Conservation (phyloP, 768 basidiomycete genomes). For the Boletus bicolor region DNA sequence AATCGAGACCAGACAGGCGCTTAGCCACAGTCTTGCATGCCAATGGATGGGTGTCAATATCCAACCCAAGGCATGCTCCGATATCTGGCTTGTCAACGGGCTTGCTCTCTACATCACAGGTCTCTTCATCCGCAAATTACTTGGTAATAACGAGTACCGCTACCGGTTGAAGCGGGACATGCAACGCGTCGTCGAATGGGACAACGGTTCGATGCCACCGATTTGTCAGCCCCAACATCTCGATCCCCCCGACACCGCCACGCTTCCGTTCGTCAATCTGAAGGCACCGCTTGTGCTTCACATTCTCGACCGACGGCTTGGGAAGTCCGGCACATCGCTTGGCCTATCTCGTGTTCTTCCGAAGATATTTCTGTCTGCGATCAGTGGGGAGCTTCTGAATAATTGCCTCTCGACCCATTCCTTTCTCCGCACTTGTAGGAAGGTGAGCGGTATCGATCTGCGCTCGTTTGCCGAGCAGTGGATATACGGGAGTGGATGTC, state of each 20-base stretch:
- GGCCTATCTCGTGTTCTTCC: conserved; percentile 94
- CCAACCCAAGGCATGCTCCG: conserved; percentile 87
- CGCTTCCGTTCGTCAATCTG: conserved; percentile 86
- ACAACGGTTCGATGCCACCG: conserved; percentile 86
- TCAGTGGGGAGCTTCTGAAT: conserved; percentile 84
- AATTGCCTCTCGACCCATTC: conserved; percentile 86
- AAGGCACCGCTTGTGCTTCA: conserved; percentile 96
- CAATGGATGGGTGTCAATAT: conserved; percentile 99
- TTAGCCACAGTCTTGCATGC: conserved; percentile 85
- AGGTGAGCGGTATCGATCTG: conserved; percentile 88
- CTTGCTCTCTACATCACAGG: conserved; percentile 88
- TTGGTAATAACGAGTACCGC: conserved; percentile 97
- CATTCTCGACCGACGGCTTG: conserved; percentile 89
- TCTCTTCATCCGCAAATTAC: conserved; percentile 77
- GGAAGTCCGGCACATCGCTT: conserved; percentile 92
- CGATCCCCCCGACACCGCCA: conserved; percentile 79
- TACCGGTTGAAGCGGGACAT: conserved; percentile 96
- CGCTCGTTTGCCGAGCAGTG: conserved; percentile 96
- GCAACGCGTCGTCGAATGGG: conserved; percentile 84
- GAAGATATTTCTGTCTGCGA: conserved; percentile 89
- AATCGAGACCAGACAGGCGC: conserved; percentile 80
- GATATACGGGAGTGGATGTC: conserved; percentile 98
- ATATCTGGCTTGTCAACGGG: conserved; percentile 96
- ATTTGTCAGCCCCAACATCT: conserved; percentile 86
- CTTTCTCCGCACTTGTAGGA: conserved; percentile 89